Evolutionary conservation across 106 monocot genomes (phyloP), one percentile per base, ranked within the genome.

Genomic region (Gastrodia elata): DNA sequence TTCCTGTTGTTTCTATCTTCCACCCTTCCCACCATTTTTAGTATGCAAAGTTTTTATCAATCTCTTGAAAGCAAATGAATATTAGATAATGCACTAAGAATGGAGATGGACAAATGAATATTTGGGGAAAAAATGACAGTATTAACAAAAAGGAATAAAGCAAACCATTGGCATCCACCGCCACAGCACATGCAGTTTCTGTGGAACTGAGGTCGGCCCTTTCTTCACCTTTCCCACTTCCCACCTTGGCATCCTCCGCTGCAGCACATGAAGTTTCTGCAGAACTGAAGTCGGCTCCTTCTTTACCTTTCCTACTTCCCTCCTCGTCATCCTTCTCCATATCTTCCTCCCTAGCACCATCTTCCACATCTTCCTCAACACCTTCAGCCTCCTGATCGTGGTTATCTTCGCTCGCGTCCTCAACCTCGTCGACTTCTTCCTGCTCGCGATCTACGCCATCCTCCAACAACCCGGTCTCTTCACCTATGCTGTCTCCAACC

Each of bases 101-200:
- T 61, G 61, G 27, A 32, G 13, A 24, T 58, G 61, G 30, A 61
- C 26, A 13, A 4, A 32, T 11, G 52, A 52, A 52, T 32, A 61
- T 30, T 30, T 30, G 61, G 26, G 61, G 26, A 57, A 57, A 7
- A 57, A 5, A 4, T 57, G 57, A 25, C 4, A 57, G 26, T 24
- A 57, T 25, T 25, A 57, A 57, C 26, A 57, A 57, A 57, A 25
- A 26, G 32, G 61, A 61, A 61, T 30, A 32, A 32, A 32, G 61
- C 61, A 61, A 61, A 61, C 61, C 61, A 27, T 61, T 32, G 32
- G 61, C 61, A 61, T 61, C 61, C 61, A 30, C 61, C 13, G 27
- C 30, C 61, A 32, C 32, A 61, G 61, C 1, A 61, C 27, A 13
- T 61, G 61, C 61, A 32, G 61, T 14, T 32, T 61, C 32, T 32